Percentiles rank a stretch among this genome's conserved stretches.
Conservation (phyloP, 345 rosid genomes). For the Combretum micranthum region DNA sequence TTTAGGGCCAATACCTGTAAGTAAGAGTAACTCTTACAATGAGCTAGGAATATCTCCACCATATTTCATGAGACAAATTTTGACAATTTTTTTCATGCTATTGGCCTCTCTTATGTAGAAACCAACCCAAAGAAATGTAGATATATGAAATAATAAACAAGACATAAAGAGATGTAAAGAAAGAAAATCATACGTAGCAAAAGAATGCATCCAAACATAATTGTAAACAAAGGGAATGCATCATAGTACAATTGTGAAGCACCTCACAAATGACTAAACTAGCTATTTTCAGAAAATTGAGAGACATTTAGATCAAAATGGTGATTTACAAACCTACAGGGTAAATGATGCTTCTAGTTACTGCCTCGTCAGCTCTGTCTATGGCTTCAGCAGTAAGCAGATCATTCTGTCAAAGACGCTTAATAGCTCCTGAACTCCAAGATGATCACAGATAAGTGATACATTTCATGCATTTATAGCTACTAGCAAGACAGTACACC, state of each 20-base stretch:
- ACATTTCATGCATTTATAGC: too few relatives aligned
- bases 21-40: constrained; percentile 73
- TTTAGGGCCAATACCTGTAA: constrained; percentile 97
- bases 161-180: neutral
- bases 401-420: constrained; percentile 59
- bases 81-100: constrained; percentile 88
- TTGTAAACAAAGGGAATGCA: neutral
- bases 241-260: constrained; percentile 1
- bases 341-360: constrained; percentile 71
- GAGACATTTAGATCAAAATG: neutral
- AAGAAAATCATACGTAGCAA: neutral
- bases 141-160: neutral
- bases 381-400: constrained; percentile 80
- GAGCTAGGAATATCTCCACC: constrained; percentile 86
- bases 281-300: neutral
- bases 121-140: constrained; percentile 50
- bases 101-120: constrained; percentile 83
- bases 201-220: neutral
- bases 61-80: constrained; percentile 60
- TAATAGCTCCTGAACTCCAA: constrained; percentile 63
- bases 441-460: neutral
- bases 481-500: too few relatives aligned
- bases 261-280: neutral
- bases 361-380: constrained; percentile 71
- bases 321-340: constrained; percentile 40